Evolutionary conservation across 371 early-diverging fungal species (phyloP), one percentile per base, ranked within the genome.

Genomic region (Nematocida sp.): DNA sequence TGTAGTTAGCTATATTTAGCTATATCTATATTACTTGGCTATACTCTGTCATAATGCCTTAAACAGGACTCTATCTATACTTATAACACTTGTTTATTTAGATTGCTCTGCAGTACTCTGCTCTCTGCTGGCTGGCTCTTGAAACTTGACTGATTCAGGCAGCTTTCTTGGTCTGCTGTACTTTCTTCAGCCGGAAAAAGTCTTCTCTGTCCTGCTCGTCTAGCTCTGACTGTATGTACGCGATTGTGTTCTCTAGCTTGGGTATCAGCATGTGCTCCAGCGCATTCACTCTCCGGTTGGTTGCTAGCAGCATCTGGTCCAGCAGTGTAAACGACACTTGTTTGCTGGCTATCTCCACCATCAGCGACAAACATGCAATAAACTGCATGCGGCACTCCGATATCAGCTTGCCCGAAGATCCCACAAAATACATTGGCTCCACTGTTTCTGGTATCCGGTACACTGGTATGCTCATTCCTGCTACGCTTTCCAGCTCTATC

Each of bases 151-250:
- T 19, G 43, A 43, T 19, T 13, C 43, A 43, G 43, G 41, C 31
- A 13, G 41, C 13, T 75, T 64, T 4, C 64, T 70, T 46, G 77
- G 76, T 29, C 78, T 23, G 63, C 67, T 84, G 80, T 17, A 84
- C 55, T 55, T 79, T 81, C 63, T 81, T 81, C 15, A 83, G 65
- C 49, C 94, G 86, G 82, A 92, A 96, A 85, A 99, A 99, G 78
- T 99, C 99, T 84, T 97, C 99, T 81, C 99, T 88, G 81, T 97
- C 99, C 85, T 90, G 90, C 82, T 99, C 99, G 79, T 99, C 99
- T 58, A 99, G 86, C 83, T 97, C 99, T 31, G 93, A 90, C 52
- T 88, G 88, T 76, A 99, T 93, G 81, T 92, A 94, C 76, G 86
- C 87, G 80, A 96, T 92, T 49, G 99, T 97, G 85, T 95, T 99